Conservation (phyloP, 805 yeast genomes). For the Lachancea lanzarotensis region DNA sequence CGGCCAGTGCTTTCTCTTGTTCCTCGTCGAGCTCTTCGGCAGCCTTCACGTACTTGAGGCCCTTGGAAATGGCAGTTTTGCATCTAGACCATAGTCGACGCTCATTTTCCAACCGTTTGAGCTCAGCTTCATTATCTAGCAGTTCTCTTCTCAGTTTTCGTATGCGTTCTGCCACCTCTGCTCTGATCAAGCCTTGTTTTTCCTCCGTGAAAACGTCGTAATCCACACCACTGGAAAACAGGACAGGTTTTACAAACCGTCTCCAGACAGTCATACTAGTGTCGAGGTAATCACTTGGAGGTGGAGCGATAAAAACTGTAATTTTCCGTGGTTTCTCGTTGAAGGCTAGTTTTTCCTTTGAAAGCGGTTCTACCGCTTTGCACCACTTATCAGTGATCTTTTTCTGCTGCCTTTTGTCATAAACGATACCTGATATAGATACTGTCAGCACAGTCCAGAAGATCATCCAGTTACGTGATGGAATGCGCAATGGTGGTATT, state of each 20-base stretch:
- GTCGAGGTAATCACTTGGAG: constrained; percentile 85
- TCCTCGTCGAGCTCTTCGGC: constrained; percentile 15
- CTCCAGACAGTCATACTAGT: constrained; percentile 68
- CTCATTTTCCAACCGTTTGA: constrained; percentile 14
- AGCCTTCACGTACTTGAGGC: background rate
- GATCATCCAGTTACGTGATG: constrained; percentile 89
- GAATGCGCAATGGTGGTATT: constrained; percentile 65
- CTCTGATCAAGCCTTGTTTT: constrained; percentile 85
- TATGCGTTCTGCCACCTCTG: constrained; percentile 73
- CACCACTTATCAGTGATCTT: constrained; percentile 60
- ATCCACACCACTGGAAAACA: constrained; percentile 80
- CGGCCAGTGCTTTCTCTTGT: constrained; percentile 14
- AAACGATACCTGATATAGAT: constrained; percentile 67
- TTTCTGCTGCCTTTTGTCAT: constrained; percentile 71
- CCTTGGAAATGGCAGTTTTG: constrained; percentile 13
- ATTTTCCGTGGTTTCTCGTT: constrained; percentile 64
- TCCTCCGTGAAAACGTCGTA: constrained; percentile 68
- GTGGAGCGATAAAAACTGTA: constrained; percentile 87
- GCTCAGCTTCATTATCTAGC: constrained; percentile 25
- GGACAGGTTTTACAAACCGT: constrained; percentile 75
- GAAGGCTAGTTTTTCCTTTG: constrained; percentile 43
- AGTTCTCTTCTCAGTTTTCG: constrained; percentile 56
- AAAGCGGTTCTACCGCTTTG: constrained; percentile 47
- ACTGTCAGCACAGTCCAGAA: constrained; percentile 69
- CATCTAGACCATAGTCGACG: constrained; percentile 17